phyloP scores from a whole-genome alignment of 768 basidiomycete species.

The Cubamyces sp. region DNA sequence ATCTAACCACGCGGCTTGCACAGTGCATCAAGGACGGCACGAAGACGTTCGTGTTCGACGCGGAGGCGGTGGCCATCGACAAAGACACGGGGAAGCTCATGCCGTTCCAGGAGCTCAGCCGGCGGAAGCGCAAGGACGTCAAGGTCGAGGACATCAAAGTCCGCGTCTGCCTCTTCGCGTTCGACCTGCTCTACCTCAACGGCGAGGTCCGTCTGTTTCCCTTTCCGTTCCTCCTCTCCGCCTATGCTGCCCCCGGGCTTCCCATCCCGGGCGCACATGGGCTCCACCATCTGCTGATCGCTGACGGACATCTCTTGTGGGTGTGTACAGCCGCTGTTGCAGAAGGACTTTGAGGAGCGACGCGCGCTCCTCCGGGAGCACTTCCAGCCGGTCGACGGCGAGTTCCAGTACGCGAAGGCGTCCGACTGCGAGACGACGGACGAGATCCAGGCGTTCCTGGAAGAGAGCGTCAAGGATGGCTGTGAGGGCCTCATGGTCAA shows the following conservation, averaged over 20 bases:
- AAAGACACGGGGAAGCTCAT: constrained; percentile 80
- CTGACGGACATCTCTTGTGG: background rate
- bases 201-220: constrained; percentile 74
- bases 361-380: constrained; percentile 76
- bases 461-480: constrained; percentile 96
- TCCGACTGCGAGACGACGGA: constrained; percentile 89
- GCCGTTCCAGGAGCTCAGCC: constrained; percentile 97
- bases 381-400: constrained; percentile 81
- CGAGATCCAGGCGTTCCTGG: constrained; percentile 92
- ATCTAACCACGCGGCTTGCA: background rate
- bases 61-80: constrained; percentile 97
- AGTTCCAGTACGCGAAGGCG: constrained; percentile 92
- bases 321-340: constrained; percentile 72
- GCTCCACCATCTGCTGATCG: no score
- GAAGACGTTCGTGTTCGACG: constrained; percentile 91
- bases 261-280: constrained; percentile 3
- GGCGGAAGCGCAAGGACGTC: constrained; percentile 96
- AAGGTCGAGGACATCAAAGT: constrained; percentile 98
- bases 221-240: background rate
- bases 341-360: constrained; percentile 73
- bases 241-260: no score
- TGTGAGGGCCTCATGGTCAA: constrained; percentile 99
- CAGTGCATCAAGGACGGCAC: constrained; percentile 87
- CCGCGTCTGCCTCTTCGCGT: constrained; percentile 93
- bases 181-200: constrained; percentile 95